A percentile compares a stretch with the other conserved stretches of the same genome.
phyloP scores from a whole-genome alignment of 331 rosid genomes.

The Acacia pycnantha region DNA sequence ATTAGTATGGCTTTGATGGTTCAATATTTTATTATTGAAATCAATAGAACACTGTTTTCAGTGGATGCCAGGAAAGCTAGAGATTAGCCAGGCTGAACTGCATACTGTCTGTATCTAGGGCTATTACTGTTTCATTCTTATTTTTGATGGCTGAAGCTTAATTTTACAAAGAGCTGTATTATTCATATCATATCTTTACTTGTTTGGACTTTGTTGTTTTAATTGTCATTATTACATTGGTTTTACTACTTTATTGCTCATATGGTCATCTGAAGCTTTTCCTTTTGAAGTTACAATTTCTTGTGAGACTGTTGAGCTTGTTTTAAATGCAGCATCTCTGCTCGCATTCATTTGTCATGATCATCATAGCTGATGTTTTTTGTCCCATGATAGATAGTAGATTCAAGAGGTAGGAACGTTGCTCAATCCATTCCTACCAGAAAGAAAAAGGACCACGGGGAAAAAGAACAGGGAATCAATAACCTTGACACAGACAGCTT shows the following conservation, averaged over 20 bases:
- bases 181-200: background rate
- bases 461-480: constrained; percentile 50
- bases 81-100: background rate
- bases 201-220: background rate
- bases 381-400: constrained; percentile 44
- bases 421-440: constrained; percentile 62
- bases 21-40: constrained; percentile 1
- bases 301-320: constrained; percentile 3
- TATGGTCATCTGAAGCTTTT: constrained; percentile 3
- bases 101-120: constrained; percentile 5
- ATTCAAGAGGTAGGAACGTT: constrained; percentile 53
- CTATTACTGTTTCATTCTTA: background rate
- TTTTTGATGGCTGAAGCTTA: background rate
- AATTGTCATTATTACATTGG: constrained; percentile 6
- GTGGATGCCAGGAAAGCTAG: constrained; percentile 17
- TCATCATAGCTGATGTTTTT: constrained; percentile 21
- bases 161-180: constrained; percentile 15
- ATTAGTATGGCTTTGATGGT: constrained; percentile 8
- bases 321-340: background rate
- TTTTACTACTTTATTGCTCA: background rate
- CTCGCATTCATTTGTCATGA: constrained; percentile 19
- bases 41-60: background rate
- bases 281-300: constrained; percentile 17
- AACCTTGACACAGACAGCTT: constrained; percentile 55
- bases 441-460: constrained; percentile 64